Percentiles rank a stretch among this genome's conserved stretches.
phyloP scores from a whole-genome alignment of 441 rosid species.

The Adansonia madagascariensis region DNA sequence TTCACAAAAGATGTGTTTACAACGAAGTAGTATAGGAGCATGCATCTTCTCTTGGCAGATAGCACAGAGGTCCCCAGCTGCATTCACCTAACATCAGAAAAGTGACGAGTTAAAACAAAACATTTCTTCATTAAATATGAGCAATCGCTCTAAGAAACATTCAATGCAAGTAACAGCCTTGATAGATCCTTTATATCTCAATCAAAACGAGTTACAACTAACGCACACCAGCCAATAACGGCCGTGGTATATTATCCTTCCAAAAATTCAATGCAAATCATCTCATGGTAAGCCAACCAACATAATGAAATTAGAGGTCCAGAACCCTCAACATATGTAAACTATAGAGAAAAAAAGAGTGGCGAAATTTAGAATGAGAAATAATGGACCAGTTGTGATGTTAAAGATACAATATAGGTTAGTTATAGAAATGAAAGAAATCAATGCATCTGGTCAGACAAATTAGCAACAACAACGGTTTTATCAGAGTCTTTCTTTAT shows the following conservation, averaged over 20 bases:
- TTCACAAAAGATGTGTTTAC: constrained; percentile 80
- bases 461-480: neutral
- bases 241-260: neutral
- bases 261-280: constrained; percentile 4
- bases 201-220: neutral
- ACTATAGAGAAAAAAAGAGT: neutral
- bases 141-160: neutral
- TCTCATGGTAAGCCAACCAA: neutral
- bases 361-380: neutral
- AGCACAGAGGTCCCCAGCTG: constrained; percentile 75
- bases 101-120: neutral
- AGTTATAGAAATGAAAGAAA: constrained; percentile 6
- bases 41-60: constrained; percentile 88
- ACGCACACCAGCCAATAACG: constrained; percentile 1
- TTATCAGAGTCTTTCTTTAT: neutral
- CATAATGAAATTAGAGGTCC: neutral
- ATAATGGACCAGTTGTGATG: neutral
- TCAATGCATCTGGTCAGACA: neutral
- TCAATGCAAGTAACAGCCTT: neutral
- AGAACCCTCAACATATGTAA: neutral
- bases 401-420: neutral
- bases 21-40: constrained; percentile 66
- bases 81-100: constrained; percentile 56
- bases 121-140: neutral
- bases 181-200: neutral